phyloP scores from a whole-genome alignment of 1,284 basidiomycete species.

The Hortiboletus rubellus region DNA sequence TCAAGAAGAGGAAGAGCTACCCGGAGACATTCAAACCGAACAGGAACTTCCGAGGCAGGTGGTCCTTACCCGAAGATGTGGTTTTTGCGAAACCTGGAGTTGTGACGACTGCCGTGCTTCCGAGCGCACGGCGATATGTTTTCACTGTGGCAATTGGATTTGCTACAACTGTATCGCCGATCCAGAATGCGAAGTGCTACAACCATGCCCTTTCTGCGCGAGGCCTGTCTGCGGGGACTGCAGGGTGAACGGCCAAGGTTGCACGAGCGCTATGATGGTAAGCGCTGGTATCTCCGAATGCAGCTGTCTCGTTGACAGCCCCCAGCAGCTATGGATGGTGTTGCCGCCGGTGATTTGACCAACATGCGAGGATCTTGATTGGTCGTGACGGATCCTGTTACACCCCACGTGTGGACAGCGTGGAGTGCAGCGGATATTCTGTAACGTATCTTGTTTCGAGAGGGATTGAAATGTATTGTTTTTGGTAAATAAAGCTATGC shows the following conservation, averaged over 20 bases:
- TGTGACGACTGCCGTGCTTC: conserved; percentile 8
- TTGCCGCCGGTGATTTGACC: not conserved
- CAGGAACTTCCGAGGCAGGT: not conserved
- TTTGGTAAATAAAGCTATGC: not conserved
- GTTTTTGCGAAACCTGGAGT: not conserved
- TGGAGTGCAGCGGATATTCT: not conserved
- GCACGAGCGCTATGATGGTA: not conserved
- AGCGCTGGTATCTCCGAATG: not conserved
- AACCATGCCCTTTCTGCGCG: conserved; percentile 2
- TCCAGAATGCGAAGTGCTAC: not conserved
- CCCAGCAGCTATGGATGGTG: not conserved
- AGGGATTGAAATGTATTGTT: not conserved
- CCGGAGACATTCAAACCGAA: not conserved
- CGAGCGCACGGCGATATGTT: not conserved
- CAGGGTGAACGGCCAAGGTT: not conserved
- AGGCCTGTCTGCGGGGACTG: conserved; percentile 5
- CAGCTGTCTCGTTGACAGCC: not conserved
- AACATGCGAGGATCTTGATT: not conserved
- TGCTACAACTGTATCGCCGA: conserved; percentile 3
- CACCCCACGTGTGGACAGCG: not conserved
- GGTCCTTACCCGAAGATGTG: conserved; percentile 1
- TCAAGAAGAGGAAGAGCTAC: conserved; percentile 16
- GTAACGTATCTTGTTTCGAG: not conserved
- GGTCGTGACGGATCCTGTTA: not conserved
- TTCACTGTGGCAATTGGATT: conserved; percentile 9